Evolutionary conservation across 78 protist species (phyloP).

Genomic region (Salpingoeca rosetta): DNA sequence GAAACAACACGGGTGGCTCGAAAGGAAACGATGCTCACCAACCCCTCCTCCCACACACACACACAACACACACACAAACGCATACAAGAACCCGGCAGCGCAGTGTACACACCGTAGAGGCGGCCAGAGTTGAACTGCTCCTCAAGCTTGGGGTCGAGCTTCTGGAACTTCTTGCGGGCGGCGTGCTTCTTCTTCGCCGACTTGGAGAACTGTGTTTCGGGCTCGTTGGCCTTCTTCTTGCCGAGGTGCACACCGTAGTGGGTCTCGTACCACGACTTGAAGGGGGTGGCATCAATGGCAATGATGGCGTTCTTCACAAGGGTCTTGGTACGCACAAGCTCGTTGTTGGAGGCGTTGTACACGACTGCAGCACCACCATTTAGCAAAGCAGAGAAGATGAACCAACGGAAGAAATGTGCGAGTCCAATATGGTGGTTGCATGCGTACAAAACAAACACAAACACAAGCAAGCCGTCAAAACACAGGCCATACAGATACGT

Average conservation of each 20-base stretch:
- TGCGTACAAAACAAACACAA: neutral
- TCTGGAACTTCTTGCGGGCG: slow-evolving; percentile 14
- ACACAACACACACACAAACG: slow-evolving; percentile 59
- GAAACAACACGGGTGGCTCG: neutral
- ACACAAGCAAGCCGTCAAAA: neutral
- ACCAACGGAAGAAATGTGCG: neutral
- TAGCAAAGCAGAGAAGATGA: neutral
- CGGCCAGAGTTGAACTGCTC: slow-evolving; percentile 91
- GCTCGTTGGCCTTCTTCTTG: slow-evolving; percentile 35
- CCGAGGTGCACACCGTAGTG: slow-evolving; percentile 88
- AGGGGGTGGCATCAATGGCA: slow-evolving; percentile 92
- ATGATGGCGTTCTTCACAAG: slow-evolving; percentile 93
- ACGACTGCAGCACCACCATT: slow-evolving; percentile 58
- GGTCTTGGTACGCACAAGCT: slow-evolving; percentile 97
- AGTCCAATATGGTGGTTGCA: neutral
- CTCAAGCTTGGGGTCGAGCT: slow-evolving; percentile 60
- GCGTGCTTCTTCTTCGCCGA: slow-evolving; percentile 7
- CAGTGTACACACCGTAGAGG: slow-evolving; percentile 84
- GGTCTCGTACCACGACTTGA: slow-evolving; percentile 91
- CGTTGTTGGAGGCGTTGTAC: slow-evolving; percentile 98
- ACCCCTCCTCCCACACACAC: no score
- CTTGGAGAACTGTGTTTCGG: slow-evolving; percentile 27
- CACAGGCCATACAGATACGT: no score
- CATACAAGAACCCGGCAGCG: neutral
- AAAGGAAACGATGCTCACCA: neutral